Conservation (phyloP, 1,284 basidiomycete species). For the Sanghuangporus sanghuang region DNA sequence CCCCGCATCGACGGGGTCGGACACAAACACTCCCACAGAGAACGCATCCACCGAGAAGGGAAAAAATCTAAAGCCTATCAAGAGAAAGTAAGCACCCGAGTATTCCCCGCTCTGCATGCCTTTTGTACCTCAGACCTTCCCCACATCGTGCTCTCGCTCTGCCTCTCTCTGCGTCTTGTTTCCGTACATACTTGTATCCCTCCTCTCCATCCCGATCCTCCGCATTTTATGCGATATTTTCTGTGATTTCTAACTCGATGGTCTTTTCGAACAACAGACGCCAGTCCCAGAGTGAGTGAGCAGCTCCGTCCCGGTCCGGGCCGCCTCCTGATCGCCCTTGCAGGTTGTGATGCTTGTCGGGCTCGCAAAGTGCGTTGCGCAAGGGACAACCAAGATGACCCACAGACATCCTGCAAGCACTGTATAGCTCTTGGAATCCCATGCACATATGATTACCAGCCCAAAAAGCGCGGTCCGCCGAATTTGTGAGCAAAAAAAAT, state of each 20-base stretch:
- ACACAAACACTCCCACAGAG: slow-evolving; percentile 48
- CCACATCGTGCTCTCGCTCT: slow-evolving; percentile 29
- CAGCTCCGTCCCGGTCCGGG: slow-evolving; percentile 20
- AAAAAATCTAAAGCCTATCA: slow-evolving; percentile 38
- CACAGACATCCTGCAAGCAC: slow-evolving; percentile 75
- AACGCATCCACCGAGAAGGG: slow-evolving; percentile 45
- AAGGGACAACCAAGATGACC: slow-evolving; percentile 69
- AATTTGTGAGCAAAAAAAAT: slow-evolving; percentile 63
- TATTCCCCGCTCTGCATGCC: slow-evolving; percentile 36
- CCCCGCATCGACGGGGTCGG: slow-evolving; percentile 48
- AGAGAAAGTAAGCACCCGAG: slow-evolving; percentile 63
- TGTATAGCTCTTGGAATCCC: slow-evolving; percentile 77
- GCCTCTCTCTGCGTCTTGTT: slow-evolving; percentile 18
- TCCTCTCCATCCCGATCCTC: slow-evolving; percentile 13
- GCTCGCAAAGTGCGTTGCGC: slow-evolving; percentile 80
- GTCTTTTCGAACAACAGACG: slow-evolving; percentile 44
- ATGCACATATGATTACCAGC: slow-evolving; percentile 88
- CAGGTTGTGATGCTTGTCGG: slow-evolving; percentile 80
- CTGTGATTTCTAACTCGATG: slow-evolving; percentile 19
- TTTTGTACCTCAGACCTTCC: slow-evolving; percentile 21
- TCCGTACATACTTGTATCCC: slow-evolving; percentile 11
- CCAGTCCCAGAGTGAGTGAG: slow-evolving; percentile 66
- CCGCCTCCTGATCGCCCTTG: slow-evolving; percentile 18
- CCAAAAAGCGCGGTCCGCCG: slow-evolving; percentile 86
- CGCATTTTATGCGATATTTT: slow-evolving; percentile 8